These are phyloP conservation scores for Pontederia crassipes DNA, from an alignment of 176 grass and related monocot genomes.

Conservation along the genomic window DNA sequence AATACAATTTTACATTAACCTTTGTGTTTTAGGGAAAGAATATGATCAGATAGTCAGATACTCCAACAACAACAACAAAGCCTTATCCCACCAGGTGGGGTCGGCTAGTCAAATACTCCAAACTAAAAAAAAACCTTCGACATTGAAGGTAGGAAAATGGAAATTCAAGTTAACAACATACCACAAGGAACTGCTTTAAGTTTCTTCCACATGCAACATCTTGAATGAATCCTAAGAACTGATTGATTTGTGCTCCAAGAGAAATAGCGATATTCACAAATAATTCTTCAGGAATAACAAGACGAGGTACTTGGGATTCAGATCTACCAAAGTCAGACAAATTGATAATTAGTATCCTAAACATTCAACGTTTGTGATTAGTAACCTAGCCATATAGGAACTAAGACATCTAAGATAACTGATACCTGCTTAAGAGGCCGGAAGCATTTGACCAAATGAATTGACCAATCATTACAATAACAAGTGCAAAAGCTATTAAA, in stretches of 20 bases:
- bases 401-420: background rate
- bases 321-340: slow-evolving; percentile 29
- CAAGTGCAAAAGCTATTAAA: slow-evolving; percentile 35
- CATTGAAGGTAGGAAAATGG: background rate
- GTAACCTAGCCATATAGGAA: no score
- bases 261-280: slow-evolving; percentile 42
- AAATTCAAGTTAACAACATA: slow-evolving; percentile 22
- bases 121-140: no score
- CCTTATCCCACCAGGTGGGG: no score
- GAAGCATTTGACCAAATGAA: slow-evolving; percentile 54
- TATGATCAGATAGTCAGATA: no score
- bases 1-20: no score
- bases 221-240: slow-evolving; percentile 32
- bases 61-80: no score
- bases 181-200: slow-evolving; percentile 57
- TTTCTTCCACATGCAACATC: slow-evolving; percentile 64
- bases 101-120: no score
- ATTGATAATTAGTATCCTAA: background rate
- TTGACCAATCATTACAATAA: slow-evolving; percentile 63
- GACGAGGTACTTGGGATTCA: slow-evolving; percentile 28
- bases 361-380: no score
- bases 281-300: slow-evolving; percentile 52
- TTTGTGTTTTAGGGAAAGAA: no score
- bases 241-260: slow-evolving; percentile 48
- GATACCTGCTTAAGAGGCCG: slow-evolving; percentile 36